These are phyloP conservation scores for Magnusiomyces sp. DNA, from an alignment of 1,139 yeast genomes.

Conservation along the genomic window DNA sequence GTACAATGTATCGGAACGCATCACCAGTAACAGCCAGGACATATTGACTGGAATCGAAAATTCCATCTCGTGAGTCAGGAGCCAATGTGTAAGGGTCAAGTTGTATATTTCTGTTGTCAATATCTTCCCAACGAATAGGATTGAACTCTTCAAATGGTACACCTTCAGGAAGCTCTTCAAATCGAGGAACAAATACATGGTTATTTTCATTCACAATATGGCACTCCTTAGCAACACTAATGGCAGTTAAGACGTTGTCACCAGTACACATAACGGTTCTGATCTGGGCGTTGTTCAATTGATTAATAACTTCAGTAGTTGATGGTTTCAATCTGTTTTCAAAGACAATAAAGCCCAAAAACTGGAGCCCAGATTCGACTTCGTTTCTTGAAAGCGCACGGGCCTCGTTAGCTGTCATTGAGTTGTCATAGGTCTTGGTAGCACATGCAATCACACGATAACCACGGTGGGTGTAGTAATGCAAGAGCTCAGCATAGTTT, in stretches of 20 bases:
- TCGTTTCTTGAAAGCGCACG: constrained; percentile 44
- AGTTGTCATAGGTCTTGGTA: constrained; percentile 43
- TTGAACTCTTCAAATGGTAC: constrained; percentile 4
- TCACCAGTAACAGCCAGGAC: constrained; percentile 88
- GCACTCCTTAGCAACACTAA: constrained; percentile 86
- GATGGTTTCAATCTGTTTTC: constrained; percentile 78
- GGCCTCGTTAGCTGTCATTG: constrained; percentile 37
- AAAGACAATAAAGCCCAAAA: constrained; percentile 83
- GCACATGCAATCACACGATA: constrained; percentile 95
- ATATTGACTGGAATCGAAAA: constrained; percentile 34
- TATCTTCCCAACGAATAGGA: constrained; percentile 33
- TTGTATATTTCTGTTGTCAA: constrained; percentile 28
- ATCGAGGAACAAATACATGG: constrained; percentile 61
- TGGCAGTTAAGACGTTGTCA: constrained; percentile 87
- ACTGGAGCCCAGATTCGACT: constrained; percentile 59
- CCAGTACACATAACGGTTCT: constrained; percentile 97
- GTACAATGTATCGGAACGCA: constrained; percentile 68
- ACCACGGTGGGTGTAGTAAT: constrained; percentile 85
- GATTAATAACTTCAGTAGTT: constrained; percentile 52
- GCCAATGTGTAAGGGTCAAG: constrained; percentile 58
- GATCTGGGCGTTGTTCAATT: constrained; percentile 56
- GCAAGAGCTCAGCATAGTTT: constrained; percentile 64
- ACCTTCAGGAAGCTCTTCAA: constrained; percentile 29
- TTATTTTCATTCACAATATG: constrained; percentile 44
- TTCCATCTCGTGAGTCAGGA: no score